A percentile compares a stretch with the other conserved stretches of the same genome.
These are phyloP conservation scores for Nadsonia starkeyi-henricii DNA, from an alignment of 1,139 yeast species.

Conservation along the genomic window DNA sequence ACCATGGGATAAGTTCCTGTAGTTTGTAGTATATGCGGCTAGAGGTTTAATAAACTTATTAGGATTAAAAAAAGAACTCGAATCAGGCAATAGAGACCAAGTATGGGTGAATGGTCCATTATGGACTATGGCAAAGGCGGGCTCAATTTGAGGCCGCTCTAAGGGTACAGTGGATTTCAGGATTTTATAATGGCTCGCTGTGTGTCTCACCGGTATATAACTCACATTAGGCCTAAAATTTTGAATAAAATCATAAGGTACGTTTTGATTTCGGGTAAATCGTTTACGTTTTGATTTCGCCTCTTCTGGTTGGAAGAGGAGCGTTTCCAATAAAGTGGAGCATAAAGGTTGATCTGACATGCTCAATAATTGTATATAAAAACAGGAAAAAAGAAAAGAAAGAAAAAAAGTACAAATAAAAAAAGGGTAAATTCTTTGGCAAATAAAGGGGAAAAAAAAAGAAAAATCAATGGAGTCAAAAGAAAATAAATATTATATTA, in stretches of 20 bases:
- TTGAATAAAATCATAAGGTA: slow-evolving; percentile 7
- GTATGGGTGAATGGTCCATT: slow-evolving; percentile 12
- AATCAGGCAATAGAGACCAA: slow-evolving; percentile 12
- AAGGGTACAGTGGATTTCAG: slow-evolving; percentile 8
- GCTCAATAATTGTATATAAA: too few species aligned
- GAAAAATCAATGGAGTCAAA: too few species aligned
- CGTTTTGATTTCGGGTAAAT: slow-evolving; percentile 7
- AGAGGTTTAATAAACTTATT: slow-evolving; percentile 10
- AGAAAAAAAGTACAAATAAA: too few species aligned
- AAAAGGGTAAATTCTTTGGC: too few species aligned
- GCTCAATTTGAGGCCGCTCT: slow-evolving; percentile 6
- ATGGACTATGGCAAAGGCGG: slow-evolving; percentile 11
- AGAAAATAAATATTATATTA: too few species aligned
- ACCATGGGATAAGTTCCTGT: slow-evolving; percentile 11
- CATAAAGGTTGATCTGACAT: neutral
- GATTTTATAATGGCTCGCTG: slow-evolving; percentile 12
- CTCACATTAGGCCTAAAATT: slow-evolving; percentile 4
- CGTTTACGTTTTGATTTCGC: neutral
- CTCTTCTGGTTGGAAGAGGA: neutral
- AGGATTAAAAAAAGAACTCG: neutral
- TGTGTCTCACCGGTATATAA: slow-evolving; percentile 12
- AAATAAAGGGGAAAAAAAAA: too few species aligned
- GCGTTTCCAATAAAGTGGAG: neutral
- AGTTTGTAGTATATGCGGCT: slow-evolving; percentile 10
- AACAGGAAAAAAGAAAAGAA: too few species aligned